phyloP scores from a whole-genome alignment of 768 basidiomycete species.

The Austroboletus eburneus region DNA sequence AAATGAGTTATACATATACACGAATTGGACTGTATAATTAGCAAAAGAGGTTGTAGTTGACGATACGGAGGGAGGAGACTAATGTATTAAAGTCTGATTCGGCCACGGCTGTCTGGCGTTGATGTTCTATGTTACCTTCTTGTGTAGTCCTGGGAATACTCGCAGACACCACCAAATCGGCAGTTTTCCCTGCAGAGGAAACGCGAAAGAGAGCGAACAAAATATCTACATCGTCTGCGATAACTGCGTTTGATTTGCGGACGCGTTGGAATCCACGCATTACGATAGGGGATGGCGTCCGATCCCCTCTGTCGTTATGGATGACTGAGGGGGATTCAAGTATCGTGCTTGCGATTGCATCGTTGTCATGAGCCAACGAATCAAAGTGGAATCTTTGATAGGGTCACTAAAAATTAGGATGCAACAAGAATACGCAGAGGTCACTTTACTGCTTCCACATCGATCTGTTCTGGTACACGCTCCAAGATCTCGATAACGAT shows the following conservation, averaged over 20 bases:
- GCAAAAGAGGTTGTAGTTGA: slow-evolving; percentile 63
- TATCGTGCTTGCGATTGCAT: slow-evolving; percentile 51
- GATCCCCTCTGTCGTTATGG: slow-evolving; percentile 40
- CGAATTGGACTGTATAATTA: too few species aligned
- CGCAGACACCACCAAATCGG: slow-evolving; percentile 82
- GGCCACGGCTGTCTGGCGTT: slow-evolving; percentile 27
- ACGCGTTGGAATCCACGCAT: slow-evolving; percentile 70
- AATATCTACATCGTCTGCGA: slow-evolving; percentile 68
- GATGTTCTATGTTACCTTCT: slow-evolving; percentile 29
- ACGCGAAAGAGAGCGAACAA: slow-evolving; percentile 81
- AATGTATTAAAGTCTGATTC: slow-evolving; percentile 50
- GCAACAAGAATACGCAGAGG: slow-evolving; percentile 5
- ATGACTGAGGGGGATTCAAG: slow-evolving; percentile 36
- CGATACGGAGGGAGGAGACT: slow-evolving; percentile 56
- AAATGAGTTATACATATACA: too few species aligned
- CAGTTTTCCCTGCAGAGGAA: slow-evolving; percentile 44
- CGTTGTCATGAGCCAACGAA: slow-evolving; percentile 88
- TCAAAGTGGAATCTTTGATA: slow-evolving; percentile 79
- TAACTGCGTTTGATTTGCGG: slow-evolving; percentile 66
- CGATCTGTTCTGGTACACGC: slow-evolving; percentile 55
- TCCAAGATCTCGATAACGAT: slow-evolving; percentile 83
- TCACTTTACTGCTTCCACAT: slow-evolving; percentile 68
- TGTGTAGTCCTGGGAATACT: slow-evolving; percentile 62
- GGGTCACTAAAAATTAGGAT: slow-evolving; percentile 1
- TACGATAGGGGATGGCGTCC: slow-evolving; percentile 55